Evolutionary conservation across 2,329 filamentous ascomycete species (phyloP), one percentile per base, ranked within the genome.

Genomic region (Sphaceloma murrayae): DNA sequence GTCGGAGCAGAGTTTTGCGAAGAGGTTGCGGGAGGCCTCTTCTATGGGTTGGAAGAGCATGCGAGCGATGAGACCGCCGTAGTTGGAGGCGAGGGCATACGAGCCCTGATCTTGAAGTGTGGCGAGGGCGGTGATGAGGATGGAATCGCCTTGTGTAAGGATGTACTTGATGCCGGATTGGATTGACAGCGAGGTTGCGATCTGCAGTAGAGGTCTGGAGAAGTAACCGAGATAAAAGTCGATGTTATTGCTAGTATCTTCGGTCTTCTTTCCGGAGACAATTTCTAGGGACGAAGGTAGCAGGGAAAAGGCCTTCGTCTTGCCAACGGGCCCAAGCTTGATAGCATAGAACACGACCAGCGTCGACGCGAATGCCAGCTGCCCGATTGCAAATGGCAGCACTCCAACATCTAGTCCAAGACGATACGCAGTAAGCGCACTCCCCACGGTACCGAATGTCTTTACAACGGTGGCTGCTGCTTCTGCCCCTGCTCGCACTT

Each of bases 1-100:
- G n/a, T n/a, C n/a, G 62, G 66, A 66, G 16, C 95, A 77, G 1
- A 94, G 69, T 24, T 82, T 82, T 43, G 86, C 88, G 56, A 96
- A 95, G 58, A 94, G 80, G 57, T 81, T 87, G 29, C 93, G 81
- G 51, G 83, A 88, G 60, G 82, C 89, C 63, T 98, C 93, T 62
- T 98, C 91, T 48, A 98, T 78, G 5, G 91, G 93, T 57, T 96
- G 91, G 60, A 98, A 89, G 40, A 98, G 67, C 51, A 96, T 77
- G 2, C 91, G 77, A 0, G 91, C 91, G 19, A 94, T 67, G 0
- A 98, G 74, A 2, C 88, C 85, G 16, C 91, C 91, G 60, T 72
- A 98, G 62, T 96, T 98, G 55, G 87, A 87, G 43, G 89, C 91
- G 4, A 98, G 73, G 0, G 88, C 86, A 58, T 96, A 98, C 26